phyloP scores from a whole-genome alignment of 2,329 filamentous ascomycete species.

The Cladophialophora exuberans region DNA sequence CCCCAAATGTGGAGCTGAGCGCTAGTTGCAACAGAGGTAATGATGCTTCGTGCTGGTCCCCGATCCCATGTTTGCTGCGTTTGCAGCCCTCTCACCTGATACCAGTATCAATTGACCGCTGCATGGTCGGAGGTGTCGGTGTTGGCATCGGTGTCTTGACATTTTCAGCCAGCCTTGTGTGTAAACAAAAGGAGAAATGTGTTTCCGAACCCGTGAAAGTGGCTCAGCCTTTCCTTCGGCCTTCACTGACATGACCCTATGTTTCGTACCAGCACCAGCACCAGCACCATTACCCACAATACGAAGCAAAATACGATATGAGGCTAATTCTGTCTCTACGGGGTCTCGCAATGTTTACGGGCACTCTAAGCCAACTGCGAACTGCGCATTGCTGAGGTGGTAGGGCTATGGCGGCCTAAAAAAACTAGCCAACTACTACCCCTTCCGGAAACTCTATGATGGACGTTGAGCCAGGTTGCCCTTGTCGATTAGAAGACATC shows the following conservation, averaged over 20 bases:
- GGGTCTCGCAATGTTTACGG: not conserved
- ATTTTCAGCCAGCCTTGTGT: constrained; percentile 4
- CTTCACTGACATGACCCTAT: not conserved
- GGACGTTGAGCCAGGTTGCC: too few relatives aligned
- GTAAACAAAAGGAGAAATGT: not conserved
- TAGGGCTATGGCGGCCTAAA: too few relatives aligned
- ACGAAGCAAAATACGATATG: not conserved
- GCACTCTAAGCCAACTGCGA: not conserved
- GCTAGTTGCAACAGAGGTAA: not conserved
- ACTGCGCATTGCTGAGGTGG: too few relatives aligned
- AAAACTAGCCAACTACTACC: too few relatives aligned
- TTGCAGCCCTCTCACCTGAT: not conserved
- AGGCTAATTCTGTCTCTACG: not conserved
- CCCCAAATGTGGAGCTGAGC: constrained; percentile 2
- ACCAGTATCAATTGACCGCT: not conserved
- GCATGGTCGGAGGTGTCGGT: not conserved
- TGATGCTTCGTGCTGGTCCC: constrained; percentile 3
- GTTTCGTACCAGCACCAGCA: not conserved
- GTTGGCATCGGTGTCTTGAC: not conserved
- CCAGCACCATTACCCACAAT: not conserved
- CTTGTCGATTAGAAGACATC: too few relatives aligned
- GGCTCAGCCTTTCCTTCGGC: not conserved
- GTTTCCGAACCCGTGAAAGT: too few relatives aligned
- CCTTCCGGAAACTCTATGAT: too few relatives aligned
- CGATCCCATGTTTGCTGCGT: constrained; percentile 2